Evolutionary conservation across 2,329 filamentous ascomycete genomes (phyloP).

Genomic region (Aspergillus eucalypticola): DNA sequence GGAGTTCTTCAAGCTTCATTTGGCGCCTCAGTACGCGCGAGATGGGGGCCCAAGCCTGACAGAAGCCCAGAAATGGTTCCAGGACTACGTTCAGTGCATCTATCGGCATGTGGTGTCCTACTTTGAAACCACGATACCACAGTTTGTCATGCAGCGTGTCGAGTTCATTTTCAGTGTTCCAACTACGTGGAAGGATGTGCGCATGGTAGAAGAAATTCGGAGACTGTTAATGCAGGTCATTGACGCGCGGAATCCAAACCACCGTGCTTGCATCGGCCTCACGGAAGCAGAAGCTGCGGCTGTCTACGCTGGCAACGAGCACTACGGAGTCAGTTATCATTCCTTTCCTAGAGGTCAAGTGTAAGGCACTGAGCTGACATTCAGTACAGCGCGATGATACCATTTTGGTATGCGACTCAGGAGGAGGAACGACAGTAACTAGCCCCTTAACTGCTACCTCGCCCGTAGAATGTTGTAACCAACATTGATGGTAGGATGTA

Average conservation of each 20-base stretch:
- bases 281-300: slow-evolving; percentile 58
- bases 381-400: slow-evolving; percentile 41
- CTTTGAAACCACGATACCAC: slow-evolving; percentile 27
- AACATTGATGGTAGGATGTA: slow-evolving; percentile 27
- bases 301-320: slow-evolving; percentile 47
- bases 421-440: slow-evolving; percentile 48
- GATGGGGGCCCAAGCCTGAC: slow-evolving; percentile 23
- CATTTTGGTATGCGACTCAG: slow-evolving; percentile 53
- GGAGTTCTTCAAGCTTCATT: slow-evolving; percentile 43
- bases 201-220: slow-evolving; percentile 39
- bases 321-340: slow-evolving; percentile 19
- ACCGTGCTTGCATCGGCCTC: slow-evolving; percentile 48
- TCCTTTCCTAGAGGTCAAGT: too few relatives aligned
- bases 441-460: too few relatives aligned
- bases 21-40: slow-evolving; percentile 33
- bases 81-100: slow-evolving; percentile 37
- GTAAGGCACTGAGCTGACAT: too few relatives aligned
- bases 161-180: slow-evolving; percentile 47
- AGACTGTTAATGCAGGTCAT: slow-evolving; percentile 32
- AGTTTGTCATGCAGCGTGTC: slow-evolving; percentile 30
- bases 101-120: slow-evolving; percentile 33
- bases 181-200: slow-evolving; percentile 44
- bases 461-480: background rate
- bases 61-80: slow-evolving; percentile 31
- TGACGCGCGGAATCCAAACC: slow-evolving; percentile 31